Percentiles rank a stretch among this genome's conserved stretches.
phyloP scores from a whole-genome alignment of 106 monocot genomes.

The Acorus calamus region DNA sequence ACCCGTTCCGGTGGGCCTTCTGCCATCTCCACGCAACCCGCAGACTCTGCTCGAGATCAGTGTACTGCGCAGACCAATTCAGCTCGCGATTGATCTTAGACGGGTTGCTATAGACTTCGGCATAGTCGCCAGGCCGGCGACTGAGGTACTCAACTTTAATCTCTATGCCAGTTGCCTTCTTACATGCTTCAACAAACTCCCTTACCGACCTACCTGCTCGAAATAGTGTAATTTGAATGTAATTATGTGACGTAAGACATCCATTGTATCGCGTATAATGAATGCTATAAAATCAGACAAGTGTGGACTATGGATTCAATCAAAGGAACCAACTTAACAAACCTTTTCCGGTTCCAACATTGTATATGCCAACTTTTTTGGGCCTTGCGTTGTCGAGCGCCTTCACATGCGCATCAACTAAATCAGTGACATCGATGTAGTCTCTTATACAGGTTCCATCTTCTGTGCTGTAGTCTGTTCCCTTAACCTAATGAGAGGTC shows the following conservation, averaged over 20 bases:
- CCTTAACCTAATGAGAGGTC: slow-evolving; percentile 6
- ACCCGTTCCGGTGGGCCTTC: slow-evolving; percentile 7
- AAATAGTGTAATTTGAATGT: background rate
- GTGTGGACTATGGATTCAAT: background rate
- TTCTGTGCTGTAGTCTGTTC: slow-evolving; percentile 7
- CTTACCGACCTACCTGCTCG: slow-evolving; percentile 12
- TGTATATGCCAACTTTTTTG: slow-evolving; percentile 12
- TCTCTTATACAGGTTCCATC: slow-evolving; percentile 17
- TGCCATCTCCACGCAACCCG: slow-evolving; percentile 13
- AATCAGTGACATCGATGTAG: slow-evolving; percentile 13
- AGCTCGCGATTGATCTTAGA: slow-evolving; percentile 11
- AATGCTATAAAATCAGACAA: background rate
- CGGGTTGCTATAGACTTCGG: slow-evolving; percentile 12
- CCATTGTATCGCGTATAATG: background rate
- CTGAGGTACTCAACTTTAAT: slow-evolving; percentile 9
- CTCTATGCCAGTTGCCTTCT: slow-evolving; percentile 12
- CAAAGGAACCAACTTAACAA: background rate
- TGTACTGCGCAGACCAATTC: slow-evolving; percentile 9
- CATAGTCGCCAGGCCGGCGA: slow-evolving; percentile 14
- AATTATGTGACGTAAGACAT: background rate
- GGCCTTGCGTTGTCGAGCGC: slow-evolving; percentile 7
- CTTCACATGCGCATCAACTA: slow-evolving; percentile 15
- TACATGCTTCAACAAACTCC: slow-evolving; percentile 17
- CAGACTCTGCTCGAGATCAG: slow-evolving; percentile 11
- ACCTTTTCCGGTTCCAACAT: slow-evolving; percentile 16